Base-by-base conservation (phyloP, 169 alveolate species). In the Fabrea salina region DNA sequence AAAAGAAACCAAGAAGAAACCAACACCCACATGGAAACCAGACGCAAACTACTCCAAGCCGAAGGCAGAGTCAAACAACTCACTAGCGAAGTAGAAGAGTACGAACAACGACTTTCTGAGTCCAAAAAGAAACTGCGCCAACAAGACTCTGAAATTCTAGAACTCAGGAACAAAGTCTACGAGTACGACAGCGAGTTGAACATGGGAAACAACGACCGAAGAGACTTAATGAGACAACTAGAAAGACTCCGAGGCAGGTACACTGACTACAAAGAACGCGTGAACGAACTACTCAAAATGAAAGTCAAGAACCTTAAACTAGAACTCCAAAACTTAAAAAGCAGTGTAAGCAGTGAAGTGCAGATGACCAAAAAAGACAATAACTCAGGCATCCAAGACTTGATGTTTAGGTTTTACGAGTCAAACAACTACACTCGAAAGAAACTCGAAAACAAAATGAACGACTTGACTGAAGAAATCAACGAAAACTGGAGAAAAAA, bases 151-250 rank as follows among this genome's bases (percentile, higher is more conserved):
- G 74, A 61, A 61, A 61, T 13, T 11, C 13, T 30, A 16, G 39
- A 37, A 37, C 74, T 61, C n/a, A 61, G 39, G 39, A 61, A 61
- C 11, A 61, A 61, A 27, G n/a, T 61, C 11, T 13, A n/a, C 49
- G 74, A 61, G 32, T 61, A 61, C 3, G 74, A 61, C 74, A 61
- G 25, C 49, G 74, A 61, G 56, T 25, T 47, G 16, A n/a, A n/a
- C 56, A n/a, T n/a, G 30, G 19, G 30, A n/a, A 25, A 47, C 56
- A 47, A 47, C 19, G 56, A 47, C 16, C 16, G 19, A 25, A n/a
- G 56, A 2, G 16, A n/a, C 16, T 16, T 47, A 47, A n/a, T 16
- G 56, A 47, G 19, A 47, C 56, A 47, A 25, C 56, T 47, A n/a
- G 56, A 25, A 47, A n/a, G 16, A 47, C 30, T 25, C 19, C 30